Evolutionary conservation across 176 grass and related monocot species (phyloP).

Genomic region (Cenchrus americanus): DNA sequence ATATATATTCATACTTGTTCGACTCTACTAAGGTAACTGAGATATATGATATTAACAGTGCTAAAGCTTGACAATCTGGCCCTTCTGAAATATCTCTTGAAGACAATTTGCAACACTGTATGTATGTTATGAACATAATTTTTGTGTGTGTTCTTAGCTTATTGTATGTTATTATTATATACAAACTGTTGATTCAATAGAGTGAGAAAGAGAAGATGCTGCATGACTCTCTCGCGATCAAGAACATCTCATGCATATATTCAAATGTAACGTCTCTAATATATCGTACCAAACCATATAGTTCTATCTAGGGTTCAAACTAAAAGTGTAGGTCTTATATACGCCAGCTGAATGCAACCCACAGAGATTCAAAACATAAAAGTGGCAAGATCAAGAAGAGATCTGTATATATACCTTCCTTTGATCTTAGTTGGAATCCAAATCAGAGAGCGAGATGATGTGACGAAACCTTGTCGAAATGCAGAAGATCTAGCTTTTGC

Average conservation of each 20-base stretch:
- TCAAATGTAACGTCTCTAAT: not conserved
- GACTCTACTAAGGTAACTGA: not conserved
- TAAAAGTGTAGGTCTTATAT: not conserved
- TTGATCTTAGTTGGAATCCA: constrained; percentile 4
- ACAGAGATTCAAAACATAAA: not conserved
- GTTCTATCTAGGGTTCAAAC: not conserved
- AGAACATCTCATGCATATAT: no score
- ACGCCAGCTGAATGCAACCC: not conserved
- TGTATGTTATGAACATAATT: not conserved
- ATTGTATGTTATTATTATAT: not conserved
- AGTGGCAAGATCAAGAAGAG: not conserved
- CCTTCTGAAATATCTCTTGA: not conserved
- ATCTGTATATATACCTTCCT: constrained; percentile 27
- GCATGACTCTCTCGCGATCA: no score
- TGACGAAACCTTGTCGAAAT: constrained; percentile 32
- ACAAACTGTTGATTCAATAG: no score
- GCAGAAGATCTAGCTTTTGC: constrained; percentile 44
- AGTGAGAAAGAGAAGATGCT: not conserved
- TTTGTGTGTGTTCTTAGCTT: not conserved
- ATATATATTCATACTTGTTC: not conserved
- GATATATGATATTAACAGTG: not conserved
- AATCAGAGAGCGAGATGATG: constrained; percentile 30
- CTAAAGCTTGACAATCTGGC: not conserved
- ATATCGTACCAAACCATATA: not conserved
- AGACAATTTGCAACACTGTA: not conserved